Evolutionary conservation across 2,329 filamentous ascomycete genomes (phyloP).

Genomic region (Cordyceps militaris): DNA sequence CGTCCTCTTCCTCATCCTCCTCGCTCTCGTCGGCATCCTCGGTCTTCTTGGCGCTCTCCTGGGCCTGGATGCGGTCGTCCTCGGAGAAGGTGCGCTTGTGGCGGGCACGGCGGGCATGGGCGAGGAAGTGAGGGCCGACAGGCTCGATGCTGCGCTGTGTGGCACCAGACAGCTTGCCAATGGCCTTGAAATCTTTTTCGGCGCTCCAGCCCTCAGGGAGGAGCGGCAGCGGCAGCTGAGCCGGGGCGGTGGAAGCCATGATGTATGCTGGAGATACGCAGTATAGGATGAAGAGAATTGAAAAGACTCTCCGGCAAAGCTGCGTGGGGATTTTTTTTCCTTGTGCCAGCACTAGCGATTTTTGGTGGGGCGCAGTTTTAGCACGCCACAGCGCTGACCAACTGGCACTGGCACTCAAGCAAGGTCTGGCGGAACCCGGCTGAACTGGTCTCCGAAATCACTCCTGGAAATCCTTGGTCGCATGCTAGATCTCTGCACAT

Average conservation of each 20-base stretch:
- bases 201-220: constrained; percentile 75
- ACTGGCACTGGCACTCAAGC: too few species aligned
- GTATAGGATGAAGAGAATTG: constrained; percentile 14
- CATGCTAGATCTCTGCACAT: neutral
- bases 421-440: constrained; percentile 18
- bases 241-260: constrained; percentile 60
- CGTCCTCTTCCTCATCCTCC: constrained; percentile 89
- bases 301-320: constrained; percentile 15
- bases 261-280: constrained; percentile 15
- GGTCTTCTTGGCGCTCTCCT: constrained; percentile 90
- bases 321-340: constrained; percentile 10
- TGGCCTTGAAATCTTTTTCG: constrained; percentile 86
- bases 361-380: constrained; percentile 11
- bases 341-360: neutral
- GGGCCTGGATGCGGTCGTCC: constrained; percentile 94
- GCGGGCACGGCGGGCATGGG: constrained; percentile 88
- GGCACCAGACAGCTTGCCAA: constrained; percentile 68
- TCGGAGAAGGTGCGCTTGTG: constrained; percentile 98
- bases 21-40: constrained; percentile 87
- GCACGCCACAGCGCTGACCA: neutral
- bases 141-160: constrained; percentile 88
- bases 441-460: constrained; percentile 19
- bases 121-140: constrained; percentile 94
- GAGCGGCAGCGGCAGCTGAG: constrained; percentile 61
- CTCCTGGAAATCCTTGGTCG: neutral